Percentiles rank a stretch among this genome's conserved stretches.
Conservation (phyloP, 1,139 yeast genomes). For the Kazachstania sp. region DNA sequence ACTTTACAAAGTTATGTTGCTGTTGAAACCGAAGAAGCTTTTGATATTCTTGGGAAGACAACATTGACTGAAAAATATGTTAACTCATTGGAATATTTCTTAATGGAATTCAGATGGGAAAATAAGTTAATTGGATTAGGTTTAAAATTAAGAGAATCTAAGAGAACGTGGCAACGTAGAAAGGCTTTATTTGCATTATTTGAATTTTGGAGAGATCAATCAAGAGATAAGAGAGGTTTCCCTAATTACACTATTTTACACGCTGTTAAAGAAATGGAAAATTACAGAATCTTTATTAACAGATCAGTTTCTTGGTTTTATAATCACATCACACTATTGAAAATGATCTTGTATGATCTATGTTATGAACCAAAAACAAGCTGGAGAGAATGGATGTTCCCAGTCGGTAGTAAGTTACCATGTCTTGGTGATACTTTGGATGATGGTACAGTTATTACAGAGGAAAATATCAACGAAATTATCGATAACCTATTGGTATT, state of each 20-base stretch:
- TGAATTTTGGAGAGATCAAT: slow-evolving; percentile 32
- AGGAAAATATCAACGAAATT: slow-evolving; percentile 23
- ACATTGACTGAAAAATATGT: slow-evolving; percentile 30
- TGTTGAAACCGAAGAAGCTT: slow-evolving; percentile 24
- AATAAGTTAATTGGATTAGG: slow-evolving; percentile 28
- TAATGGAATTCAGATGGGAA: slow-evolving; percentile 32
- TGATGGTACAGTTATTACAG: slow-evolving; percentile 9
- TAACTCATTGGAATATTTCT: slow-evolving; percentile 28
- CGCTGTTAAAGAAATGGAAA: slow-evolving; percentile 32
- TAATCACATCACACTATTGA: slow-evolving; percentile 29
- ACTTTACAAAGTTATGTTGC: slow-evolving; percentile 24
- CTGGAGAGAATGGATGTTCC: slow-evolving; percentile 32
- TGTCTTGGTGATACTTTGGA: slow-evolving; percentile 15
- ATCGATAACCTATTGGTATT: slow-evolving; percentile 25
- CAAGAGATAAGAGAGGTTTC: slow-evolving; percentile 27
- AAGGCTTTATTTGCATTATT: slow-evolving; percentile 30
- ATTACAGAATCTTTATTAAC: slow-evolving; percentile 29
- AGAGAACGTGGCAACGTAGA: slow-evolving; percentile 32
- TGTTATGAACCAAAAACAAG: slow-evolving; percentile 28
- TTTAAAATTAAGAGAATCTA: slow-evolving; percentile 28
- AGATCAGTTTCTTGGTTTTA: slow-evolving; percentile 32
- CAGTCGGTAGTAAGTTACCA: slow-evolving; percentile 20
- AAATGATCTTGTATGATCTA: slow-evolving; percentile 29
- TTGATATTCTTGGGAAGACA: slow-evolving; percentile 21
- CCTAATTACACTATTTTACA: slow-evolving; percentile 25